A percentile compares a stretch with the other conserved stretches of the same genome.
These are phyloP conservation scores for Meyerozyma elateridarum DNA, from an alignment of 1,139 yeast species.

Conservation along the genomic window DNA sequence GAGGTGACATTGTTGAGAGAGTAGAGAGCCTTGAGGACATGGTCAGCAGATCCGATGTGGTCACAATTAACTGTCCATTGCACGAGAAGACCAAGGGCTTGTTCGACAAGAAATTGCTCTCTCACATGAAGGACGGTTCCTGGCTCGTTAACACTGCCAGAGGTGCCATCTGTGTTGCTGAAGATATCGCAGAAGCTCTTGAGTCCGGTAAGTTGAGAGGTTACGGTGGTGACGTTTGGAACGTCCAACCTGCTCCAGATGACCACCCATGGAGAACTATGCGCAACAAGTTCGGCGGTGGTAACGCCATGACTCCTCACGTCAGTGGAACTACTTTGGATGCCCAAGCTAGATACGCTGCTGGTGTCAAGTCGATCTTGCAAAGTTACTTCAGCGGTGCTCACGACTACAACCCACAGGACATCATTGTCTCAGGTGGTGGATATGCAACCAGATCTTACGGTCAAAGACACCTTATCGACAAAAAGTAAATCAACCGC, in stretches of 20 bases:
- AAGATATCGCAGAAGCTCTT: slow-evolving; percentile 74
- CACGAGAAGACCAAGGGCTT: slow-evolving; percentile 67
- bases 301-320: slow-evolving; percentile 86
- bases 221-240: slow-evolving; percentile 86
- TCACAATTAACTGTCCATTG: slow-evolving; percentile 74
- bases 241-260: slow-evolving; percentile 73
- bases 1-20: slow-evolving; percentile 46
- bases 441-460: slow-evolving; percentile 71
- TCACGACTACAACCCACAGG: slow-evolving; percentile 66
- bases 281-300: slow-evolving; percentile 62
- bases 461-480: slow-evolving; percentile 43
- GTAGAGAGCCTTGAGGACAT: slow-evolving; percentile 63
- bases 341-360: slow-evolving; percentile 72
- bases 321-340: slow-evolving; percentile 76
- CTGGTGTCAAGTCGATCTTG: slow-evolving; percentile 64
- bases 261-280: slow-evolving; percentile 76
- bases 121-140: slow-evolving; percentile 74
- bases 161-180: slow-evolving; percentile 71
- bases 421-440: slow-evolving; percentile 68
- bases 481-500: no score
- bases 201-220: slow-evolving; percentile 66
- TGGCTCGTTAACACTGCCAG: slow-evolving; percentile 81
- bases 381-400: slow-evolving; percentile 58
- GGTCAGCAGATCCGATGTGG: slow-evolving; percentile 66
- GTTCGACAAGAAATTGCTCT: slow-evolving; percentile 60